Evolutionary conservation across 305 asterid species (phyloP).

Genomic region (Fraxinus floribunda): DNA sequence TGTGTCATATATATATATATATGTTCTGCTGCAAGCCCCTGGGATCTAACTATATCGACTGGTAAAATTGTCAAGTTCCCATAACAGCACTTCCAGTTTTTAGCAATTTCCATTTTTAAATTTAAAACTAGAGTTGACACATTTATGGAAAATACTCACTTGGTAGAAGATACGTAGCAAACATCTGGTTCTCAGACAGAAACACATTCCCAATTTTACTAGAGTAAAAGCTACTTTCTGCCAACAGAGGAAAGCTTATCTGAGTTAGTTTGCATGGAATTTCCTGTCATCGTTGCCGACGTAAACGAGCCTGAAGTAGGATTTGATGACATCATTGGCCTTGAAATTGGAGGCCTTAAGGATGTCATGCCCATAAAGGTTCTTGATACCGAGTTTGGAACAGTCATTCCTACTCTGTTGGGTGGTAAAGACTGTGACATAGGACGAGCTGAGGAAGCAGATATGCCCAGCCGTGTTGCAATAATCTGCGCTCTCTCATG

Average conservation of each 20-base stretch:
- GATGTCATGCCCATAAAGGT: slow-evolving; percentile 58
- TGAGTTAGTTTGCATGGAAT: slow-evolving; percentile 52
- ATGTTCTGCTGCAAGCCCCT: neutral
- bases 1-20: neutral
- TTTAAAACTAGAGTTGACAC: slow-evolving; percentile 9
- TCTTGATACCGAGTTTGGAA: slow-evolving; percentile 53
- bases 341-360: slow-evolving; percentile 62
- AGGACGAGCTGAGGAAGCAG: slow-evolving; percentile 55
- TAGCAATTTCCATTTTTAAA: neutral
- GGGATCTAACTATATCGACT: neutral
- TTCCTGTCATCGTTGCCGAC: slow-evolving; percentile 52
- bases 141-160: slow-evolving; percentile 35
- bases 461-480: slow-evolving; percentile 71
- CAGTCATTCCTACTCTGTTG: slow-evolving; percentile 52
- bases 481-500: slow-evolving; percentile 88
- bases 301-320: slow-evolving; percentile 47
- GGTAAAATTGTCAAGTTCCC: neutral
- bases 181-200: slow-evolving; percentile 11
- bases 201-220: slow-evolving; percentile 12
- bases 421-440: slow-evolving; percentile 48
- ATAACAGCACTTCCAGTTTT: neutral
- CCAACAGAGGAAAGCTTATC: slow-evolving; percentile 58
- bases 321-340: slow-evolving; percentile 56
- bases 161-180: slow-evolving; percentile 24
- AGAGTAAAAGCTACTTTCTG: slow-evolving; percentile 45